Evolutionary conservation across 768 basidiomycete species (phyloP).

Genomic region (Sporobolomyces roseus): DNA sequence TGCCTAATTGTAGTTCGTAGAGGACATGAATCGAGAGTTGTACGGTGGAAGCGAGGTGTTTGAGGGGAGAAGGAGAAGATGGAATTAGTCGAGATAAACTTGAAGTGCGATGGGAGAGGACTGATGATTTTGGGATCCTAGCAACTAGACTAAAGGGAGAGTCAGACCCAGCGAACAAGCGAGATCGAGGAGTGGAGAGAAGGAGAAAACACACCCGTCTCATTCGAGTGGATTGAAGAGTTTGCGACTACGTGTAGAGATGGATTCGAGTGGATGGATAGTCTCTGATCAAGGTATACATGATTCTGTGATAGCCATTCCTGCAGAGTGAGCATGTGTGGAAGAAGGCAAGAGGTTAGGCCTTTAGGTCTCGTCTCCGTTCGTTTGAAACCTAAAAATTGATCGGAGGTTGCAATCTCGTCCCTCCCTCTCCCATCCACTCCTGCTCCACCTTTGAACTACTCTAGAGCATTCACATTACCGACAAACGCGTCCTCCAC

Average conservation of each 20-base stretch:
- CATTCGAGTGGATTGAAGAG: no score
- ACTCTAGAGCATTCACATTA: background rate
- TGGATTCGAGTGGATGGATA: conserved; percentile 9
- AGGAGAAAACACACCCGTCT: conserved; percentile 2
- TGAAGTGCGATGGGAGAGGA: conserved; percentile 46
- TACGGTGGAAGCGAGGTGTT: conserved; percentile 39
- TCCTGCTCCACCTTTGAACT: background rate
- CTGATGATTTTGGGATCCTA: conserved; percentile 42
- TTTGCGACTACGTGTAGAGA: no score
- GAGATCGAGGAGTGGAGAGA: background rate
- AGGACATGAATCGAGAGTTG: conserved; percentile 48
- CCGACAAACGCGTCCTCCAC: background rate
- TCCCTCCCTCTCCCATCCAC: background rate
- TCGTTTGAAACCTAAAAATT: background rate
- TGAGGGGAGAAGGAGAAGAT: conserved; percentile 24
- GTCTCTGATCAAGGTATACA: conserved; percentile 23
- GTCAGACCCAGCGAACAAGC: background rate
- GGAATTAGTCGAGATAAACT: no score
- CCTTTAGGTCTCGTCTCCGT: background rate
- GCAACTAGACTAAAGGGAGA: conserved; percentile 36
- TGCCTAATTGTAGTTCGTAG: conserved; percentile 47
- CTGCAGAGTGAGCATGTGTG: conserved; percentile 5
- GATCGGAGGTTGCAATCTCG: background rate
- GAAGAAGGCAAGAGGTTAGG: background rate
- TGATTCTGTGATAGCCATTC: conserved; percentile 34